Evolutionary conservation across 805 yeast genomes (phyloP), one percentile per base, ranked within the genome.

Genomic region (Candida stauntonica): DNA sequence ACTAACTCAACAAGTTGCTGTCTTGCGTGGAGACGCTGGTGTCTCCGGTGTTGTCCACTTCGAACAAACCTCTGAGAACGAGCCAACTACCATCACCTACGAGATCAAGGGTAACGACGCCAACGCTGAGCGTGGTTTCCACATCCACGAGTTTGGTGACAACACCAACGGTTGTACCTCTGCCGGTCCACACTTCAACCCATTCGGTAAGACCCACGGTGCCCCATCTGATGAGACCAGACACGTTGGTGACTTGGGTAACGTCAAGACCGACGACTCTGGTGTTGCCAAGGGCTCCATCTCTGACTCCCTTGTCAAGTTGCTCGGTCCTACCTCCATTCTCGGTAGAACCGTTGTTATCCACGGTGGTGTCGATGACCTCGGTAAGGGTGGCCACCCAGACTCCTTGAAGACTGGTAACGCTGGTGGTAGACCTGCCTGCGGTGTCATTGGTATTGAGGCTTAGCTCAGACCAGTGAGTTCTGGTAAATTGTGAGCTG

Each of bases 81-180:
- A 76, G 27, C 94, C 95, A 65, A 86, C 95, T 60, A 82, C 86
- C 33, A 75, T 93, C 54, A 54, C 88, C 17, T 93, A 87, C 80
- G 94, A 91, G 58, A 85, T 93, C 61, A 58, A 77, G 42, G 99
- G 99, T 64, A 86, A 88, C 68, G 81, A 78, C 51, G 72, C 97
- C 45, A 82, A 86, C 58, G 91, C 96, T 36, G 70, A 75, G 62
- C 81, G 95, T 68, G 99, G 99, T 38, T 91, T 93, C 96, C 99
- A 93, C 76, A 72, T 93, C 62, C 99, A 93, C 70, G 83, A 86
- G 62, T 93, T 93, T 60, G 99, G 99, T 72, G 99, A 93, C 74
- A 87, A 86, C 80, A 87, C 99, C 69, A 93, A 93, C 66, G 99
- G 99, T 52, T 93, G 99, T 73, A 91, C 96, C 45, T 86, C 96